Evolutionary conservation across 768 basidiomycete genomes (phyloP).

Genomic region (Leucogyrophana mollusca): DNA sequence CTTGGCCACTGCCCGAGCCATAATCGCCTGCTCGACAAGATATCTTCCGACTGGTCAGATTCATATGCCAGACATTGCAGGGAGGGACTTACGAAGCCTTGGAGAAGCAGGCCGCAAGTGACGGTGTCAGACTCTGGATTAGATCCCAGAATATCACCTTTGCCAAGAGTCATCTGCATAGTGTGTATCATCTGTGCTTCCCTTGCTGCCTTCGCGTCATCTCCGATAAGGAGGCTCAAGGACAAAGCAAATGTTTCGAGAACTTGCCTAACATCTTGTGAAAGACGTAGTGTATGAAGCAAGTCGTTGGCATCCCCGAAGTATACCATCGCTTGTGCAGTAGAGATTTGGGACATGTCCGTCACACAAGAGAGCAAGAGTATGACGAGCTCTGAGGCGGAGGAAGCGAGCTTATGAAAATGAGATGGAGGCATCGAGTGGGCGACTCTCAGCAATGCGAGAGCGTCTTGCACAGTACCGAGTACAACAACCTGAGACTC

Average conservation of each 20-base stretch:
- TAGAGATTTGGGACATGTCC: slow-evolving; percentile 61
- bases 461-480: slow-evolving; percentile 56
- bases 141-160: slow-evolving; percentile 53
- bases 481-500: slow-evolving; percentile 51
- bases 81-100: slow-evolving; percentile 51
- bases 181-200: slow-evolving; percentile 73
- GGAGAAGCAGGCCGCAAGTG: slow-evolving; percentile 59
- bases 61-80: neutral
- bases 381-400: slow-evolving; percentile 63
- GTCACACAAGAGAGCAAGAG: slow-evolving; percentile 60
- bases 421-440: slow-evolving; percentile 47
- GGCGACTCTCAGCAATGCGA: slow-evolving; percentile 57
- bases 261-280: slow-evolving; percentile 50
- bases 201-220: slow-evolving; percentile 66
- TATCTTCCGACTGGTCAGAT: slow-evolving; percentile 40
- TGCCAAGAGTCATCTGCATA: slow-evolving; percentile 55
- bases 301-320: slow-evolving; percentile 52
- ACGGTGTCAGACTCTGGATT: slow-evolving; percentile 65
- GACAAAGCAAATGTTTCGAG: slow-evolving; percentile 61
- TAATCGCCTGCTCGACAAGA: slow-evolving; percentile 55
- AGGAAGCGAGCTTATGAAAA: slow-evolving; percentile 55
- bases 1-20: slow-evolving; percentile 57
- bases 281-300: slow-evolving; percentile 50
- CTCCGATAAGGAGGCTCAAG: slow-evolving; percentile 59
- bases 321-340: slow-evolving; percentile 54